phyloP scores from a whole-genome alignment of 2,329 filamentous ascomycete species.

The Ophiocordyceps camponoti-floridani region DNA sequence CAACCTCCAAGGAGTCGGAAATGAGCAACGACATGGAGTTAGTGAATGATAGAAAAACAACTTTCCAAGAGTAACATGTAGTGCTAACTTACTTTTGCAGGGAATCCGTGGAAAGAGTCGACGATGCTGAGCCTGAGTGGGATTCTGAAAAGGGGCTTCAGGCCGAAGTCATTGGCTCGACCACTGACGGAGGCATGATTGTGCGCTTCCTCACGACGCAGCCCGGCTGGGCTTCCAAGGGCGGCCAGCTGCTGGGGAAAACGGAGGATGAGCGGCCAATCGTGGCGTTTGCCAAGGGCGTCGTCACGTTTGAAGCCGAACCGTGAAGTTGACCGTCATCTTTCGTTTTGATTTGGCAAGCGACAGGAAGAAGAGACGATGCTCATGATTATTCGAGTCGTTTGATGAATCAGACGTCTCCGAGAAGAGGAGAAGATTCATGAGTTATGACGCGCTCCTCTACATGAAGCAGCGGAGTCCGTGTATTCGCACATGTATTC shows the following conservation, averaged over 20 bases:
- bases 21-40: constrained; percentile 23
- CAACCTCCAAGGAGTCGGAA: constrained; percentile 6
- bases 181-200: constrained; percentile 26
- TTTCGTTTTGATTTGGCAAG: no score
- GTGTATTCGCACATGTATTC: no score
- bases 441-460: no score
- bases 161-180: constrained; percentile 24
- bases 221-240: constrained; percentile 12
- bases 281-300: constrained; percentile 18
- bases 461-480: no score
- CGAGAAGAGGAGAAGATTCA: no score
- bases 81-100: constrained; percentile 5
- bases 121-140: constrained; percentile 4
- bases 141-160: constrained; percentile 9
- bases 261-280: constrained; percentile 17
- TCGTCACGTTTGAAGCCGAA: constrained; percentile 13
- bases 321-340: background rate
- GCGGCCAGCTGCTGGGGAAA: constrained; percentile 17
- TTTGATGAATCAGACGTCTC: no score
- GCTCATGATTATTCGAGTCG: background rate
- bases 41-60: constrained; percentile 4
- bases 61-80: no score
- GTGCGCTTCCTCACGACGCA: constrained; percentile 21
- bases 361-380: no score
- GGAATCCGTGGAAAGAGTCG: constrained; percentile 10